phyloP scores from a whole-genome alignment of 2,329 filamentous ascomycete species.

The Hymenoscyphus scutula region DNA sequence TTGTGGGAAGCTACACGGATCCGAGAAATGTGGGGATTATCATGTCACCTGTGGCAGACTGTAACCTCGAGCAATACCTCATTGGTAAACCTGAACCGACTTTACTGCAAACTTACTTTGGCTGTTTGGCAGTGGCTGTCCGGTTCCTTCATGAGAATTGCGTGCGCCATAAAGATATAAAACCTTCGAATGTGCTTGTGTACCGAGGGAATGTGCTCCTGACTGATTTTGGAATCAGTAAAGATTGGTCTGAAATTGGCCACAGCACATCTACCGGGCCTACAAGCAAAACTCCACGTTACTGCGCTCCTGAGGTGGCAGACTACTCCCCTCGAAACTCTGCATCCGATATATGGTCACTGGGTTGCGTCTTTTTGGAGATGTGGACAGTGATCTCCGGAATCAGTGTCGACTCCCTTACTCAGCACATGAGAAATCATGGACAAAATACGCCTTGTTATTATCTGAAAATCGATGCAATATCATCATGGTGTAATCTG shows the following conservation, averaged over 20 bases:
- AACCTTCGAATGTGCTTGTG: constrained; percentile 17
- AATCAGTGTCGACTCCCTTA: not conserved
- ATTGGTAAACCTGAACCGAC: constrained; percentile 6
- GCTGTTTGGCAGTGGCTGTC: constrained; percentile 24
- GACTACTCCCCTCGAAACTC: not conserved
- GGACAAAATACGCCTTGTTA: no score
- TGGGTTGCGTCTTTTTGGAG: constrained; percentile 25
- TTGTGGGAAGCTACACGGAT: constrained; percentile 29
- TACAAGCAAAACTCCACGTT: constrained; percentile 8
- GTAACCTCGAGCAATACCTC: constrained; percentile 20
- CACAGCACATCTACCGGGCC: constrained; percentile 16
- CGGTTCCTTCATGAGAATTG: constrained; percentile 19
- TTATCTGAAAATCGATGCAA: no score
- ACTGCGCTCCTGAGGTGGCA: constrained; percentile 19
- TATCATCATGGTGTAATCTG: no score
- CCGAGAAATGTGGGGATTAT: constrained; percentile 22
- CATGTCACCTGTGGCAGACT: constrained; percentile 30
- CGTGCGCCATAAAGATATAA: constrained; percentile 18
- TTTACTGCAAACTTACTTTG: constrained; percentile 29
- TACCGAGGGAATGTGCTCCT: constrained; percentile 11
- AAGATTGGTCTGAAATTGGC: not conserved
- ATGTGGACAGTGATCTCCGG: constrained; percentile 18
- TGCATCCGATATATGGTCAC: constrained; percentile 21
- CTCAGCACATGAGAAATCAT: no score
- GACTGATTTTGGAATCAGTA: constrained; percentile 18